These are phyloP conservation scores for Alternaria sp. DNA, from an alignment of 2,329 filamentous ascomycete species.

Conservation along the genomic window DNA sequence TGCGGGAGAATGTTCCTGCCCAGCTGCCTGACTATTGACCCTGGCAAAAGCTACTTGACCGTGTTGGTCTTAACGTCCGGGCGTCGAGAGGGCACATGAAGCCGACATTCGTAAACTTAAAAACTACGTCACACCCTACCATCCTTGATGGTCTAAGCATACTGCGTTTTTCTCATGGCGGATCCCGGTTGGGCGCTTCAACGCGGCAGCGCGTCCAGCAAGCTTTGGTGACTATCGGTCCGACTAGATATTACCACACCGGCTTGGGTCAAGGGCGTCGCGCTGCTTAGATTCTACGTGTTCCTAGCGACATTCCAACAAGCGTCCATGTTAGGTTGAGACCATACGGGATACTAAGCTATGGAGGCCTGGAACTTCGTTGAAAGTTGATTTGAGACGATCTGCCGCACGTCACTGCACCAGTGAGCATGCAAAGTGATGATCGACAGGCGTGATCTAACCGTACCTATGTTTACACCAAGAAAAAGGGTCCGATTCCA, in stretches of 20 bases:
- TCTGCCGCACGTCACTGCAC: conserved; percentile 22
- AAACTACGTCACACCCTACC: conserved; percentile 30
- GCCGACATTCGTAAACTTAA: conserved; percentile 18
- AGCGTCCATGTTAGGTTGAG: conserved; percentile 22
- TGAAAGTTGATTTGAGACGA: conserved; percentile 20
- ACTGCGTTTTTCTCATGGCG: conserved; percentile 13
- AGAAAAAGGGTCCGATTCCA: conserved; percentile 13
- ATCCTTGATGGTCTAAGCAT: conserved; percentile 15
- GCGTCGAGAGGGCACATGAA: conserved; percentile 1
- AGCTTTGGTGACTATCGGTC: conserved; percentile 38
- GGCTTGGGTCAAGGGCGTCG: conserved; percentile 32
- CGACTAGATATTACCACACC: conserved; percentile 37
- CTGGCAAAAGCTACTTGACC: neutral
- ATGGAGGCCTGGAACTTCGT: conserved; percentile 34
- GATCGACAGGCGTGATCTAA: conserved; percentile 20
- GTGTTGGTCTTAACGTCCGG: conserved; percentile 7
- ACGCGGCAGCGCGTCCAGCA: conserved; percentile 32
- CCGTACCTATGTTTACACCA: conserved; percentile 15
- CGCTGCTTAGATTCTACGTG: conserved; percentile 21
- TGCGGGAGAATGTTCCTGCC: conserved; percentile 23
- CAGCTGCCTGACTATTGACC: conserved; percentile 1
- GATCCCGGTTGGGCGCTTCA: conserved; percentile 24
- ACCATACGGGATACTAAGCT: conserved; percentile 22
- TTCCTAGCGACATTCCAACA: conserved; percentile 26
- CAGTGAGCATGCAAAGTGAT: conserved; percentile 16